Evolutionary conservation across 768 basidiomycete genomes (phyloP), one percentile per base, ranked within the genome.

Genomic region (Mycena galopus): DNA sequence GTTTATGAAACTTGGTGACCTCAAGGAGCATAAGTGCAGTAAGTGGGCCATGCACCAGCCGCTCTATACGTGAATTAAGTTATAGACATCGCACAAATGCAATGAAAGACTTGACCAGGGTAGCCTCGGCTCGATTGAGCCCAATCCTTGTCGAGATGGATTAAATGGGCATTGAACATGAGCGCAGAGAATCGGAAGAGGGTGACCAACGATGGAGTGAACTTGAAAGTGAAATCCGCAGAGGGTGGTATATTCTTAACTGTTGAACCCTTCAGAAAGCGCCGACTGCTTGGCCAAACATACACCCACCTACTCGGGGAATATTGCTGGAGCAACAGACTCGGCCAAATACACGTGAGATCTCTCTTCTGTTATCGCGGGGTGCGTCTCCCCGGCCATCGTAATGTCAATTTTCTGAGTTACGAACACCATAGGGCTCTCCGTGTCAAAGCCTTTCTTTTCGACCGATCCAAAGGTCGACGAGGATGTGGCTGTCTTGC

Each of bases 151-250:
- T 96, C 94, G 30, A 96, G 87, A 81, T 96, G 95, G 74, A 96
- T 94, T 75, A 90, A 87, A 75, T 96, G 95, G 16, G 89, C 93
- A 76, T 96, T 96, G 84, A 94, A 95, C 74, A 92, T 96, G 27
- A 96, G 84, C 23, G 95, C 94, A 6, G 94, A 96, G 82, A 93
- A 96, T 27, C 94, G 90, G 84, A 96, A 96, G 25, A 96, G 83
- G 0, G 92, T 94, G 11, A 91, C 90, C 39, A 90, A 81, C 29
- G 88, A 90, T 4, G 94, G 94, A 17, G 82, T 88, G 77, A 91
- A 94, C 33, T 82, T 85, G 79, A 94, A 91, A 5, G 89, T 86
- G 79, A 93, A 91, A 72, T 91, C 88, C 29, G 82, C 71, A 0
- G 85, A 79, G 4, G 77, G 71, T 16, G 90, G 91, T 23, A 91